Evolutionary conservation across 2,329 filamentous ascomycete genomes (phyloP).

Genomic region (Calonectria ilicicola): DNA sequence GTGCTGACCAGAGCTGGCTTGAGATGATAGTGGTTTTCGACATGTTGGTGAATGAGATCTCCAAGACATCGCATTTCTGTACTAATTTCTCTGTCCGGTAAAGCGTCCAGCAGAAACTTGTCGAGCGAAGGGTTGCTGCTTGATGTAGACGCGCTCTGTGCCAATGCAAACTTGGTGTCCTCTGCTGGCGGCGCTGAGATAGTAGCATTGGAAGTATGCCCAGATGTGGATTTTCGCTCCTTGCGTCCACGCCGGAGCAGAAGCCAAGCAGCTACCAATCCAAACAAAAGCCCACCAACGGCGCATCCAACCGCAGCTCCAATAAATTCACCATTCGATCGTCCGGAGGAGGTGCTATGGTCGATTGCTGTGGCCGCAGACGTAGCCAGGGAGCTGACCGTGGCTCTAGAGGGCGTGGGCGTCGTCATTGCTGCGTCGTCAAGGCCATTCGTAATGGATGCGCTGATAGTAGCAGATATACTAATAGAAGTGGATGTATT

Average conservation of each 20-base stretch:
- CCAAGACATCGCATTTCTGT: conserved; percentile 48
- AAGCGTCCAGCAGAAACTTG: conserved; percentile 51
- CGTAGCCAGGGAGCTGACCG: neutral
- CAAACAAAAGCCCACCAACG: conserved; percentile 42
- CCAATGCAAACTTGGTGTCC: neutral
- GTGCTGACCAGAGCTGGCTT: conserved; percentile 32
- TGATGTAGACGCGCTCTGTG: conserved; percentile 14
- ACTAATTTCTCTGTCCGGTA: conserved; percentile 50
- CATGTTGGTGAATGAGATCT: conserved; percentile 53
- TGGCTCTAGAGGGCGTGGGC: neutral
- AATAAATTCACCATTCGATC: conserved; percentile 36
- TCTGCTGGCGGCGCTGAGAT: neutral
- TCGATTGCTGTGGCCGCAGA: neutral
- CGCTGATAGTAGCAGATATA: neutral
- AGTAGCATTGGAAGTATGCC: neutral
- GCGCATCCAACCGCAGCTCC: conserved; percentile 47
- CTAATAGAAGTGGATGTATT: neutral
- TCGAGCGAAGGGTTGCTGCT: conserved; percentile 41
- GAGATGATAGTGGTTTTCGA: conserved; percentile 53
- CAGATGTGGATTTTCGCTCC: neutral
- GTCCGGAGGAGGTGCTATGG: neutral
- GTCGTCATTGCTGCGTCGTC: neutral
- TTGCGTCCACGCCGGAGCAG: conserved; percentile 35
- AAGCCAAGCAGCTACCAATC: conserved; percentile 40
- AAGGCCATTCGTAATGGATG: neutral